Conservation (phyloP, 2,329 filamentous ascomycete species). For the Paracamarosporium sp. region DNA sequence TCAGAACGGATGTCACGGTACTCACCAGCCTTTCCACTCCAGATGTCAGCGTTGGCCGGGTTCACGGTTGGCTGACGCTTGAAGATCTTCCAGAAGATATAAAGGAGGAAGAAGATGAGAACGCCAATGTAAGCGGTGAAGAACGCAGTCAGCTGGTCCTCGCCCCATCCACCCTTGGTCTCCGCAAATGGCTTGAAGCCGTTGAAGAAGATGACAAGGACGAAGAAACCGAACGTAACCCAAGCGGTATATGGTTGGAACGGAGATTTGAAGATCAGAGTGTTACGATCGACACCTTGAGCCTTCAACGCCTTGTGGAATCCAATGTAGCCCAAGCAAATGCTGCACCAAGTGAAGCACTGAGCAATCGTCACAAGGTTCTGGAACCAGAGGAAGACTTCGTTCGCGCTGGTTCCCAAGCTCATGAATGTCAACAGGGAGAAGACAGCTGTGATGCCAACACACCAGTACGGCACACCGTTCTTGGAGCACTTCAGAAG, state of each 20-base stretch:
- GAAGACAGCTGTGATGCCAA: conserved; percentile 48
- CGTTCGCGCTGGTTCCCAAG: conserved; percentile 52
- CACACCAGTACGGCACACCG: conserved; percentile 51
- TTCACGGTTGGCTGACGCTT: conserved; percentile 64
- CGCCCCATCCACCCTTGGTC: conserved; percentile 46
- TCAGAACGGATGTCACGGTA: background rate
- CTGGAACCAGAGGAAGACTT: conserved; percentile 72
- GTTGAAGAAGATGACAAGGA: conserved; percentile 30
- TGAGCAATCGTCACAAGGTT: conserved; percentile 69
- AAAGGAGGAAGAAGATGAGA: conserved; percentile 54
- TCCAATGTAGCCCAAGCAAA: conserved; percentile 63
- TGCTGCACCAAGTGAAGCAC: conserved; percentile 62
- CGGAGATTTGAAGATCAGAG: conserved; percentile 57
- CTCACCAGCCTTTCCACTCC: conserved; percentile 51
- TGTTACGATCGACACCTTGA: conserved; percentile 63
- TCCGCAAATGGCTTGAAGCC: conserved; percentile 65
- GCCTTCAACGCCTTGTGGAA: conserved; percentile 56
- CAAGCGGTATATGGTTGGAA: conserved; percentile 64
- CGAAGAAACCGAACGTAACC: conserved; percentile 64
- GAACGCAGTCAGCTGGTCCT: conserved; percentile 51
- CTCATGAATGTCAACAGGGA: conserved; percentile 59
- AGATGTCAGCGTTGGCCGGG: conserved; percentile 52
- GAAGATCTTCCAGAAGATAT: conserved; percentile 68
- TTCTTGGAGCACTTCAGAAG: conserved; percentile 56
- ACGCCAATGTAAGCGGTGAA: conserved; percentile 59